Base-by-base conservation (phyloP, 768 basidiomycete genomes). In the Mycena rebaudengoi region DNA sequence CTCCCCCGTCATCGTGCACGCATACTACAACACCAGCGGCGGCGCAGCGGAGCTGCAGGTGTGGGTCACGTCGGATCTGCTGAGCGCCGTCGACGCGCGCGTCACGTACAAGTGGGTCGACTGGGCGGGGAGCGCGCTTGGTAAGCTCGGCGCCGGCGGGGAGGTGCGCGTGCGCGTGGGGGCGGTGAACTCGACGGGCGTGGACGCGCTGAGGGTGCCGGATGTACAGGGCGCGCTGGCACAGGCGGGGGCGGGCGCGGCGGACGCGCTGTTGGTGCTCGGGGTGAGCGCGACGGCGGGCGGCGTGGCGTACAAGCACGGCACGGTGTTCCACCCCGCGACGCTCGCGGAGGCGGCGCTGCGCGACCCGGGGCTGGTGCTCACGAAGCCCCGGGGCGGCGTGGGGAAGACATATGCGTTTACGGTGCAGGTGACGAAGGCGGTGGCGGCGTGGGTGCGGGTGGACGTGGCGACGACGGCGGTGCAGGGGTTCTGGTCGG, bases 381-480 rank as follows among this genome's bases (percentile, higher is more conserved):
- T 62, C 18, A 23, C n/a, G 7, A 33, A 41, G 21, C 53, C 53
- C 18, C 40, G 16, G 21, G 29, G 29, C 12, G 21, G 46, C 40
- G 40, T 37, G 11, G 35, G 25, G 51, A 23, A 7, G 21, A 46
- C 35, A n/a, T 28, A 32, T n/a, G 43, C 45, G 21, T 62, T 55
- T 28, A 55, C 53, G 2, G 61, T 62, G 5, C 55, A 21, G 11
- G 61, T 53, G 46, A 40, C 37, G n/a, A 40, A 20, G 16, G 61
- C 61, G 4, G 61, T 56, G 23, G 61, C 61, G 39, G 61, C 61
- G 53, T 62, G 53, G 52, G 61, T 62, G 30, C 56, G 61, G 61
- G 39, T 62, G 7, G 61, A 62, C 20, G 46, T 62, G 10, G 30
- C 45, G 21, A 62, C 61, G 46, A 62, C 46, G 3, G 61, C 61